Base-by-base conservation (phyloP, 2,329 filamentous ascomycete species). In the Paecilomyces variotii region DNA sequence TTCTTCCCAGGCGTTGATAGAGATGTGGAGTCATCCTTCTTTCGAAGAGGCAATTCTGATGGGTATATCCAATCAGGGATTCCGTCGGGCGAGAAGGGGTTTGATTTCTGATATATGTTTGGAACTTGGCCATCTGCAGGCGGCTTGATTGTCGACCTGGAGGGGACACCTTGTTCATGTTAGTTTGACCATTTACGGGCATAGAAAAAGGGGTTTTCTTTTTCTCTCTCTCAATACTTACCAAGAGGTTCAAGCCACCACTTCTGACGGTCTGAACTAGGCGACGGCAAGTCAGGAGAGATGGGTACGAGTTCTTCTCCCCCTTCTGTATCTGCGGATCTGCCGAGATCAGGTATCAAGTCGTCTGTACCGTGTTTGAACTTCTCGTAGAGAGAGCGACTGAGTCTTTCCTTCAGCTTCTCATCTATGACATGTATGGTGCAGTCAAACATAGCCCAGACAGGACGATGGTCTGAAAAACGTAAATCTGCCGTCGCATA, bases 401-500 rank as follows among this genome's bases (percentile, higher is more conserved):
- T 89, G 53, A 97, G 85, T 3, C 78, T 75, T 61, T 92, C 87
- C 64, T 90, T 91, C 56, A 82, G 78, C 26, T 74, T 76, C 70
- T 96, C 90, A 64, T 99, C 84, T 10, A 97, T 79, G 52, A 94
- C 86, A 63, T 81, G 92, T 56, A 97, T 88, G 0, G 82, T 84
- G 73, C 92, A 95, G 64, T 91, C 84, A 69, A 99, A 99, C 0
- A 86, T 85, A 11, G 91, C 92, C 74, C 90, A 97, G 0, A 99
- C 93, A 1, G 94, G 94, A n/a, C 92, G 84, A 73, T 99, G 94
- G 69, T 99, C 94, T 0, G 94, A 99, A 71, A 97, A 96, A 11
- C 83, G 84, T 35, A 99, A 79, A 30, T 90, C 87, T 2, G 92
- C 91, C 56, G 84, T 87, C 67, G 90, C 84, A 74, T 99, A 99